phyloP scores from a whole-genome alignment of 805 yeast species.

The Deakozyma indianensis region DNA sequence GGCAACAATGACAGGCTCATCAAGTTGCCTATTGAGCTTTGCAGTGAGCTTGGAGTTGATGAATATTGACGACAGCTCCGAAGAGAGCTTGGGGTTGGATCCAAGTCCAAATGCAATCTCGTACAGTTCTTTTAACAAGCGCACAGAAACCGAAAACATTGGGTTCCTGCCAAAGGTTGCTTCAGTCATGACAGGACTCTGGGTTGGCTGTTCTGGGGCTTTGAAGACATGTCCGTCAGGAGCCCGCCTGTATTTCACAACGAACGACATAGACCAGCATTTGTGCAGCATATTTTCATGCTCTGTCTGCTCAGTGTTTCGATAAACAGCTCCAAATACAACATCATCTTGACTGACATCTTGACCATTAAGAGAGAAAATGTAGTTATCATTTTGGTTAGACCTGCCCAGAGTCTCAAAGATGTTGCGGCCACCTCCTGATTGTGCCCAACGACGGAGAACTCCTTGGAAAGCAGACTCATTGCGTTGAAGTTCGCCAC shows the following conservation, averaged over 20 bases:
- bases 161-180: neutral
- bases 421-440: neutral
- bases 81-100: slow-evolving; percentile 1
- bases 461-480: neutral
- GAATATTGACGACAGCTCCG: slow-evolving; percentile 25
- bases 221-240: slow-evolving; percentile 1
- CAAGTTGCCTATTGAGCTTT: slow-evolving; percentile 72
- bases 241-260: slow-evolving; percentile 4
- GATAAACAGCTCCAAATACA: slow-evolving; percentile 1
- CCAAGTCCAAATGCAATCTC: slow-evolving; percentile 1
- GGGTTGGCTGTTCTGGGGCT: neutral
- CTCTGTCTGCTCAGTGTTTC: neutral
- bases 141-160: slow-evolving; percentile 2
- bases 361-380: neutral
- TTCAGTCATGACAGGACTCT: neutral
- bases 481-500: neutral
- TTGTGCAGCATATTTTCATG: neutral
- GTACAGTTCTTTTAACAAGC: neutral
- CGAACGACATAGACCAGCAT: neutral
- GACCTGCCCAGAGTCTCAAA: neutral
- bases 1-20: slow-evolving; percentile 78
- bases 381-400: neutral
- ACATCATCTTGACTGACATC: neutral
- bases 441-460: neutral
- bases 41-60: slow-evolving; percentile 73